Conservation (phyloP, 805 yeast species). For the Nakazawaea sp. region DNA sequence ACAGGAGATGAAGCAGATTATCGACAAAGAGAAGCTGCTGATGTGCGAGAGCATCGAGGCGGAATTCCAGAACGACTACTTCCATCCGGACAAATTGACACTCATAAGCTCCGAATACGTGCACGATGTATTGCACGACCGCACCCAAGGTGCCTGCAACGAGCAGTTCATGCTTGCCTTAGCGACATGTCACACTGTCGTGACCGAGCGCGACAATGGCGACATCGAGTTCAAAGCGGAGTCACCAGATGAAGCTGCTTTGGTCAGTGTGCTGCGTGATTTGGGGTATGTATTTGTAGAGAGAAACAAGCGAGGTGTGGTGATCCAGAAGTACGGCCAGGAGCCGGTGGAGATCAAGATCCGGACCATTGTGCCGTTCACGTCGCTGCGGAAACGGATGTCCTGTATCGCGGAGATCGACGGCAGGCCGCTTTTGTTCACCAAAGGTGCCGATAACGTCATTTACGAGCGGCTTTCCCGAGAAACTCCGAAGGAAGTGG, state of each 20-base stretch:
- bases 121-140: constrained; percentile 38
- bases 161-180: constrained; percentile 56
- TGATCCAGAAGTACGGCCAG: constrained; percentile 39
- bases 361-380: constrained; percentile 53
- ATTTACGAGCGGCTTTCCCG: constrained; percentile 40
- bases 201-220: constrained; percentile 46
- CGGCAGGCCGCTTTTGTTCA: constrained; percentile 30
- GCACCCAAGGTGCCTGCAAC: constrained; percentile 38
- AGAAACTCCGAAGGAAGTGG: constrained; percentile 32
- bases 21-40: constrained; percentile 47
- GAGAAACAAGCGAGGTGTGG: constrained; percentile 40
- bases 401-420: constrained; percentile 54
- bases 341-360: constrained; percentile 36
- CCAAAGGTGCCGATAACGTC: constrained; percentile 76
- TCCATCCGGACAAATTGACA: constrained; percentile 44
- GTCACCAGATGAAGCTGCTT: constrained; percentile 79
- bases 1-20: constrained; percentile 41
- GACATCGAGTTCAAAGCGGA: constrained; percentile 60
- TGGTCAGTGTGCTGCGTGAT: constrained; percentile 72
- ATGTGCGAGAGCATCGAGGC: constrained; percentile 45
- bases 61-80: constrained; percentile 36
- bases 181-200: constrained; percentile 71
- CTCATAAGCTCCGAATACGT: constrained; percentile 57
- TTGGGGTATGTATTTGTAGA: constrained; percentile 59
- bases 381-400: constrained; percentile 74